A percentile compares a stretch with the other conserved stretches of the same genome.
These are phyloP conservation scores for Mycena polygramma DNA, from an alignment of 768 basidiomycete genomes.

Conservation along the genomic window DNA sequence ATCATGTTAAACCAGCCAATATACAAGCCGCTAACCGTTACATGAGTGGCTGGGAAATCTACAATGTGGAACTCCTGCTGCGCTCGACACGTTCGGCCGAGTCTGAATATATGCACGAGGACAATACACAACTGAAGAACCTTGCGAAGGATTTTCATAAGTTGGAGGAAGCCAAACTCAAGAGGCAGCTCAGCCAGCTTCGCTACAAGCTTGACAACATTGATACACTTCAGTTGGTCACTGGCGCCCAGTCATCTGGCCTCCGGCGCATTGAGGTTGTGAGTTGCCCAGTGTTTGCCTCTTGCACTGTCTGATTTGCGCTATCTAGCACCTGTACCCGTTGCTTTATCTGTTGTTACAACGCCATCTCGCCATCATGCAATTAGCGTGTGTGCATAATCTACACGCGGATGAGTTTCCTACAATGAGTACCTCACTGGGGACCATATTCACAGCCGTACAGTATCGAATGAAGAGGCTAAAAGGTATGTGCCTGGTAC, in stretches of 20 bases:
- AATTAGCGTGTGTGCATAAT: constrained; percentile 22
- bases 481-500: constrained; percentile 10
- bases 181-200: constrained; percentile 25
- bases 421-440: constrained; percentile 23
- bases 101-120: neutral
- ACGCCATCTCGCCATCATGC: constrained; percentile 30
- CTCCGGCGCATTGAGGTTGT: constrained; percentile 39
- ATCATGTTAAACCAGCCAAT: constrained; percentile 31
- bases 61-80: constrained; percentile 36
- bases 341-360: constrained; percentile 23
- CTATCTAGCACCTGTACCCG: constrained; percentile 24
- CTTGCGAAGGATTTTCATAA: constrained; percentile 5
- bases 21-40: constrained; percentile 31
- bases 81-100: constrained; percentile 34
- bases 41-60: constrained; percentile 13
- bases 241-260: constrained; percentile 25
- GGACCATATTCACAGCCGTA: constrained; percentile 22
- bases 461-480: constrained; percentile 24
- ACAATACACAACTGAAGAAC: constrained; percentile 24
- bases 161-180: constrained; percentile 32
- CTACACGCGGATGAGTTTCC: constrained; percentile 24
- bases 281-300: neutral
- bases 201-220: constrained; percentile 35
- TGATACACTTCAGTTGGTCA: constrained; percentile 35
- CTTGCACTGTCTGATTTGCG: neutral